Evolutionary conservation across 768 basidiomycete genomes (phyloP).

Genomic region (Mycena maculata): DNA sequence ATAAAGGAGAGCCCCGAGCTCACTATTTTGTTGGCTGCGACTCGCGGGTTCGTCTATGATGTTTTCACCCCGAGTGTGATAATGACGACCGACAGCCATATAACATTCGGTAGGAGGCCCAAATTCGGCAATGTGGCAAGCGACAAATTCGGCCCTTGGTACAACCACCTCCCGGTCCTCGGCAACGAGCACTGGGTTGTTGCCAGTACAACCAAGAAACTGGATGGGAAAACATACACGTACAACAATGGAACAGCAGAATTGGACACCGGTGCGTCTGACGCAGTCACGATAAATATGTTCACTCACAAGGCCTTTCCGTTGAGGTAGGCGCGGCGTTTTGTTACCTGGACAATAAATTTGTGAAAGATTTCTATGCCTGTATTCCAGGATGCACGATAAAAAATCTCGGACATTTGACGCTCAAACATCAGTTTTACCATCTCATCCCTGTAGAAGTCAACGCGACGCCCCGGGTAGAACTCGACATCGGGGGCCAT

Average conservation of each 20-base stretch:
- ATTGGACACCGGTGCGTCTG: slow-evolving; percentile 8
- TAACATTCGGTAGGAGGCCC: not conserved
- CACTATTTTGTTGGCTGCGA: not conserved
- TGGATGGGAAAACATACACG: slow-evolving; percentile 3
- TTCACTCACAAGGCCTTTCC: not conserved
- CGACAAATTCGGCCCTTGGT: not conserved
- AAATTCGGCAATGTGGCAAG: not conserved
- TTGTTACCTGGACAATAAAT: slow-evolving; percentile 10
- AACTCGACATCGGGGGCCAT: slow-evolving; percentile 17
- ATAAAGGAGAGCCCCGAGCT: slow-evolving; percentile 9
- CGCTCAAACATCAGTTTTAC: not conserved
- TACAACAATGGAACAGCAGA: slow-evolving; percentile 12
- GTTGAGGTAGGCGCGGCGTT: not conserved
- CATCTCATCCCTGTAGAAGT: not conserved
- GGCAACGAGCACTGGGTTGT: not conserved
- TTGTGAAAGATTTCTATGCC: not conserved
- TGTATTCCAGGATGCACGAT: slow-evolving; percentile 1
- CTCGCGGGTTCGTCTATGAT: not conserved
- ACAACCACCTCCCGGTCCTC: slow-evolving; percentile 6
- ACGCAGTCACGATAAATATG: not conserved
- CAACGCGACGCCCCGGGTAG: not conserved
- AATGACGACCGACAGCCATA: not conserved
- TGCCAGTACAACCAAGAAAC: slow-evolving; percentile 2
- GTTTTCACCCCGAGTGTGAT: not conserved
- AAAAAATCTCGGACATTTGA: not conserved